Base-by-base conservation (phyloP, 2,329 filamentous ascomycete species). In the Ophiostoma populinum region DNA sequence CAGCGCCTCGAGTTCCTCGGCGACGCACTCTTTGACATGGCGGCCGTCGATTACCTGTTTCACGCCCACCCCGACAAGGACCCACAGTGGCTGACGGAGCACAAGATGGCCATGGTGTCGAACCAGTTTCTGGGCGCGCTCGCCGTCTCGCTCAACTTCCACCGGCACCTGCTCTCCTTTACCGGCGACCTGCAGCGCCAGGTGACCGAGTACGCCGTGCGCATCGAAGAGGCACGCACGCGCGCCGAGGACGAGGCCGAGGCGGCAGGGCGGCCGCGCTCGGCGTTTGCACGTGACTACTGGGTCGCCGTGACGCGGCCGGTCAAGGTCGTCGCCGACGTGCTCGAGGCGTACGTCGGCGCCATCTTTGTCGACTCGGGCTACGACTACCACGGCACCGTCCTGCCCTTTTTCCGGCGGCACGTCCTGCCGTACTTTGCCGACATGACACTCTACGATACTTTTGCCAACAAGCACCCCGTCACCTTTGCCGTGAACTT, bases 51-150 rank as follows among this genome's bases (percentile, higher is more conserved):
- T 45, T 74, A 81, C 46, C 64, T 98, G 4, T 95, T 83, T 55
- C 66, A 74, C 45, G 65, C 62, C 4, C 83, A 80, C 46, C 83
- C 85, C 0, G 61, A 70, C 34, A 80, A 78, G 39, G 85, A 93
- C 48, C 87, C 90, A 0, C 86, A 95, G 51, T 95, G 87, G 87
- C 63, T 98, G 40, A 95, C 90, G 0, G 90, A 95, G 55, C 87
- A 95, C 63, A 95, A 95, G 58, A 94, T 92, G 75, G 83, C 86
- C n/a, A 94, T 98, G 81, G 86, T 90, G 0, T 90, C 82, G 35
- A 98, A 98, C 57, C 85, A 86, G 41, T 98, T 95, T 49, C 65
- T 94, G 2, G 83, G 80, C 1, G 81, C 75, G 13, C 61, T 95
- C 3, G 79, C 79, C 40, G 81, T 92, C 3, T 67, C 71, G 32